Percentiles rank a stretch among this genome's conserved stretches.
phyloP scores from a whole-genome alignment of 208 protist genomes.

The Entamoeba invadens region DNA sequence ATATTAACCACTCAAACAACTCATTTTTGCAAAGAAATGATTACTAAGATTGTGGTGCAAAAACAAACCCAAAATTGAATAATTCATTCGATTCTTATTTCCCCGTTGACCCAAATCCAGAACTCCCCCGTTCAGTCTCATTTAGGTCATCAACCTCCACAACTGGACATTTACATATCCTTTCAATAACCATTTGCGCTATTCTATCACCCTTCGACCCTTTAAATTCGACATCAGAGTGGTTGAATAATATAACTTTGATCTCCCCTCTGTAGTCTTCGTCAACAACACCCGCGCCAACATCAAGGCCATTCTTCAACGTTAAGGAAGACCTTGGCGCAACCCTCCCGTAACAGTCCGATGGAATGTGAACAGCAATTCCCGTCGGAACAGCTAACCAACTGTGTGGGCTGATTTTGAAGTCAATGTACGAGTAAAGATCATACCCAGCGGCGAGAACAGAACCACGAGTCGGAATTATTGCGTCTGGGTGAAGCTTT shows the following conservation, averaged over 20 bases:
- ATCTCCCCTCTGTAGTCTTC: slow-evolving; percentile 11
- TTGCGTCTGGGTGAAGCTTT: background rate
- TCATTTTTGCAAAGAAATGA: too few relatives aligned
- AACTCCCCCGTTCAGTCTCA: background rate
- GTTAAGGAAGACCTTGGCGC: slow-evolving; percentile 3
- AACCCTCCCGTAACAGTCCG: background rate
- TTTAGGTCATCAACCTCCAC: background rate
- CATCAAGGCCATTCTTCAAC: slow-evolving; percentile 10
- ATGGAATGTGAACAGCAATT: background rate
- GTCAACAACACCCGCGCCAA: slow-evolving; percentile 14
- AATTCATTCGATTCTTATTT: too few relatives aligned
- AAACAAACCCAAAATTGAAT: too few relatives aligned
- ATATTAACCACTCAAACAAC: too few relatives aligned
- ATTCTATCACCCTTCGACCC: background rate
- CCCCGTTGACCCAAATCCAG: background rate
- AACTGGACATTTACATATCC: background rate
- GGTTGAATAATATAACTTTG: slow-evolving; percentile 16
- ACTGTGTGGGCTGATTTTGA: background rate
- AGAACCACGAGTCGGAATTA: background rate
- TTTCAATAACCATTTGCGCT: slow-evolving; percentile 8
- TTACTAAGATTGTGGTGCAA: too few relatives aligned
- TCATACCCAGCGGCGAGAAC: background rate
- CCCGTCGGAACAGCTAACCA: background rate
- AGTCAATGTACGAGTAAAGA: background rate
- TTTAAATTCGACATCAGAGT: background rate